Conservation (phyloP, 768 basidiomycete species). For the Exsudoporus frostii region DNA sequence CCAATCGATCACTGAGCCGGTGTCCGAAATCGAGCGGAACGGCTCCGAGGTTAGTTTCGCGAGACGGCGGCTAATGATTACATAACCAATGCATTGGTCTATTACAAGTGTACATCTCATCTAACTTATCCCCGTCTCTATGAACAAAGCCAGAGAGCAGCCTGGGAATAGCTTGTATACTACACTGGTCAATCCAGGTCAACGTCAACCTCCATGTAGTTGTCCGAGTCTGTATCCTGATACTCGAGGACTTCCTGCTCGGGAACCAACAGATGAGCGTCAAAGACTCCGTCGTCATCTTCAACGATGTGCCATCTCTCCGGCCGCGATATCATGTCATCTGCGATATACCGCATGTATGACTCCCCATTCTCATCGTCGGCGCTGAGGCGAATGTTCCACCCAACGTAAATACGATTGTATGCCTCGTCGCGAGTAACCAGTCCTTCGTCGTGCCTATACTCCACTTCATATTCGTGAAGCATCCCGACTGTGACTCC, state of each 20-base stretch:
- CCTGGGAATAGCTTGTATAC: not conserved
- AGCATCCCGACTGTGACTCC: slow-evolving; percentile 62
- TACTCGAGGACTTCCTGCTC: slow-evolving; percentile 35
- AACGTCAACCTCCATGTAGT: slow-evolving; percentile 32
- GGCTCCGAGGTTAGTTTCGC: too few species aligned
- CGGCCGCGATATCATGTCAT: slow-evolving; percentile 39
- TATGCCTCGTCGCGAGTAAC: slow-evolving; percentile 41
- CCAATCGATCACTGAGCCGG: too few species aligned
- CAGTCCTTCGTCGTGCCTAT: slow-evolving; percentile 54
- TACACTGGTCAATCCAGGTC: slow-evolving; percentile 7
- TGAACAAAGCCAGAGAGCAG: not conserved
- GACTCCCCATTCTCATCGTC: slow-evolving; percentile 40
- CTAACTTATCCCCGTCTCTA: not conserved
- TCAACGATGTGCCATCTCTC: slow-evolving; percentile 43
- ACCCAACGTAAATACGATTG: slow-evolving; percentile 59
- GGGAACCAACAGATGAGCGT: slow-evolving; percentile 39
- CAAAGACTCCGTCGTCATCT: slow-evolving; percentile 39
- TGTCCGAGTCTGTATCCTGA: slow-evolving; percentile 39
- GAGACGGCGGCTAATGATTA: not conserved
- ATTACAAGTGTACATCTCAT: slow-evolving; percentile 18
- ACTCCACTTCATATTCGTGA: slow-evolving; percentile 50
- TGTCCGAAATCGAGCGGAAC: too few species aligned
- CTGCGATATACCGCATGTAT: slow-evolving; percentile 40
- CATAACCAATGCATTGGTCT: not conserved
- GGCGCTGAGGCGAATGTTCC: slow-evolving; percentile 54